Conservation (phyloP, 805 yeast species). For the Sugiyamaella boreocaroliniensis region DNA sequence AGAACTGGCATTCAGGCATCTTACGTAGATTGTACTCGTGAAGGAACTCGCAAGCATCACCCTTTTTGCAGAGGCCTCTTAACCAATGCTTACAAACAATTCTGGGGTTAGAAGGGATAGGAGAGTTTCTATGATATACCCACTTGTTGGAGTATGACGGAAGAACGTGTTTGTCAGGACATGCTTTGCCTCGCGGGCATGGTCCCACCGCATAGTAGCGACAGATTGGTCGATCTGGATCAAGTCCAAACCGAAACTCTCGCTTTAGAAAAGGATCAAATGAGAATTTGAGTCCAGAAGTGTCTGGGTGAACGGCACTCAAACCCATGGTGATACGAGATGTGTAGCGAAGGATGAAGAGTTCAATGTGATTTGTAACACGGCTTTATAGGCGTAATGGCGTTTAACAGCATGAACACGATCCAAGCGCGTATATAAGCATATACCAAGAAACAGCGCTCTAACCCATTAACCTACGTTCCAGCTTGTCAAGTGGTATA, state of each 20-base stretch:
- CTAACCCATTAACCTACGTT: too few relatives aligned
- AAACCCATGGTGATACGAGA: not conserved
- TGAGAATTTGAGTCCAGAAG: slow-evolving; percentile 42
- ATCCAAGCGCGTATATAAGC: not conserved
- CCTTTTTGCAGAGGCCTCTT: slow-evolving; percentile 93
- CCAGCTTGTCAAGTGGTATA: too few relatives aligned
- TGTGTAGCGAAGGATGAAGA: not conserved
- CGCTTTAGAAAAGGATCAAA: slow-evolving; percentile 78
- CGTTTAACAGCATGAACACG: not conserved
- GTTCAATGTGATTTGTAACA: not conserved
- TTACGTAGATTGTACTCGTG: slow-evolving; percentile 91
- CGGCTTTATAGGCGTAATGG: not conserved
- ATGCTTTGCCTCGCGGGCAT: slow-evolving; percentile 80
- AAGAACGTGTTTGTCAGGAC: slow-evolving; percentile 80
- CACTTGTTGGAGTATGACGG: slow-evolving; percentile 54
- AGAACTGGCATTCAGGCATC: slow-evolving; percentile 95
- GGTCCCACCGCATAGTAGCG: slow-evolving; percentile 60
- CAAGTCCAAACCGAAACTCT: slow-evolving; percentile 75
- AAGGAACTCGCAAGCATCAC: slow-evolving; percentile 89
- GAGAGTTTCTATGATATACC: not conserved
- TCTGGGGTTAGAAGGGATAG: slow-evolving; percentile 38
- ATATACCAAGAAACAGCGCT: too few relatives aligned
- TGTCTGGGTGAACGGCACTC: slow-evolving; percentile 34
- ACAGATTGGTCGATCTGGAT: slow-evolving; percentile 87
- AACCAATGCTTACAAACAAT: slow-evolving; percentile 98